Conservation (phyloP, 495 filamentous ascomycete genomes). For the Penicillium nucicola region DNA sequence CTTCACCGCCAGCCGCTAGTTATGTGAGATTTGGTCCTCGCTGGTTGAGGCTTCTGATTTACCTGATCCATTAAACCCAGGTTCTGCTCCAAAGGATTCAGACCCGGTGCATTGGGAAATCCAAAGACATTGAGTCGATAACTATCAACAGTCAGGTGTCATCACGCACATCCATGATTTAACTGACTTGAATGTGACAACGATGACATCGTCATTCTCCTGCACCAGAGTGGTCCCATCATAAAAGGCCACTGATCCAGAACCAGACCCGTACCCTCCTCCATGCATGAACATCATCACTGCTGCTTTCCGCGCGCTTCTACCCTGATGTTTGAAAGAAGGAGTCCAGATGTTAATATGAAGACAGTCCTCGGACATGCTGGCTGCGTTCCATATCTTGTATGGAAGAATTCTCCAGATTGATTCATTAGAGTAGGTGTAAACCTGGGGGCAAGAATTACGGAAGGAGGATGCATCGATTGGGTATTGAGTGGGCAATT, state of each 20-base stretch:
- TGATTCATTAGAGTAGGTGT: constrained; percentile 9
- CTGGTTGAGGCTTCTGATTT: neutral
- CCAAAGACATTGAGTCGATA: constrained; percentile 39
- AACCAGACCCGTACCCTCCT: constrained; percentile 28
- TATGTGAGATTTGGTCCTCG: neutral
- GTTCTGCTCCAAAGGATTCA: constrained; percentile 20
- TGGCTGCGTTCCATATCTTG: constrained; percentile 2
- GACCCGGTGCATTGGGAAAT: constrained; percentile 27
- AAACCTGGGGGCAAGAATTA: constrained; percentile 8
- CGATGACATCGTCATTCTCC: constrained; percentile 32
- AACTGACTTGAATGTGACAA: constrained; percentile 25
- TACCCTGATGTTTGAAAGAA: neutral
- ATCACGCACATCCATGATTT: no score
- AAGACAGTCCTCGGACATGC: constrained; percentile 49
- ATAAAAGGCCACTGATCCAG: constrained; percentile 32
- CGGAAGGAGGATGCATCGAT: constrained; percentile 10
- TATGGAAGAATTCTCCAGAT: constrained; percentile 10
- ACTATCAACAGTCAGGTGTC: constrained; percentile 4
- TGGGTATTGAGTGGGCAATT: neutral
- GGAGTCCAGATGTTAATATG: constrained; percentile 51
- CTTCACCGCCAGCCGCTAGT: constrained; percentile 32
- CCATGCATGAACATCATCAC: constrained; percentile 22
- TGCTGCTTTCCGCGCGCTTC: constrained; percentile 3
- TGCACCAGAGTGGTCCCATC: constrained; percentile 31
- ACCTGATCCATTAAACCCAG: constrained; percentile 34